phyloP scores from a whole-genome alignment of 495 filamentous ascomycete species.

The Chlorociboria aeruginascens region DNA sequence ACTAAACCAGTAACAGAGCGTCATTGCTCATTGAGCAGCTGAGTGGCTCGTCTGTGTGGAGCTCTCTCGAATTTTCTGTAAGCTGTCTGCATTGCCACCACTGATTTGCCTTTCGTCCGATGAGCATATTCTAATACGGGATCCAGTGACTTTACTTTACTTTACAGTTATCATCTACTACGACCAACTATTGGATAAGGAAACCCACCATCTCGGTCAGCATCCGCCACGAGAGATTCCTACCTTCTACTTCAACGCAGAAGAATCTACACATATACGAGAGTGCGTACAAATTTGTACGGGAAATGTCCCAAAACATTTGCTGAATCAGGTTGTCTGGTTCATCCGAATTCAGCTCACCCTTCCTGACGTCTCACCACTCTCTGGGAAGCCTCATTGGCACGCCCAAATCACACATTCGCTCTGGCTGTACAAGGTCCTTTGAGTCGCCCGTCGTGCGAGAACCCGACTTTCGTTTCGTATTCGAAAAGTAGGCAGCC shows the following conservation, averaged over 20 bases:
- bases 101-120: conserved; percentile 5
- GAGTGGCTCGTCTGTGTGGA: conserved; percentile 12
- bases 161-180: conserved; percentile 13
- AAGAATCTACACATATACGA: too few species aligned
- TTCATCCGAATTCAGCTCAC: background rate
- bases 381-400: conserved; percentile 12
- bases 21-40: conserved; percentile 2
- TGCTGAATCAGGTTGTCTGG: too few species aligned
- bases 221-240: too few species aligned
- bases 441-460: conserved; percentile 15
- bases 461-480: conserved; percentile 10
- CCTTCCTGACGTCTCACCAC: conserved; percentile 5
- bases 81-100: background rate
- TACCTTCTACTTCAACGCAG: too few species aligned
- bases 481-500: conserved; percentile 6
- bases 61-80: conserved; percentile 14
- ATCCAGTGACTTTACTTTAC: conserved; percentile 14
- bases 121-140: conserved; percentile 4
- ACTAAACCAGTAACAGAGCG: conserved; percentile 8
- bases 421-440: conserved; percentile 20
- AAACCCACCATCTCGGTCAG: too few species aligned
- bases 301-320: too few species aligned
- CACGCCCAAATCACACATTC: conserved; percentile 12
- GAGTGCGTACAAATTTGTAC: too few species aligned
- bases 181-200: too few species aligned